Evolutionary conservation across 306 rosid species (phyloP), one percentile per base, ranked within the genome.

Genomic region (Acmispon strigosus): DNA sequence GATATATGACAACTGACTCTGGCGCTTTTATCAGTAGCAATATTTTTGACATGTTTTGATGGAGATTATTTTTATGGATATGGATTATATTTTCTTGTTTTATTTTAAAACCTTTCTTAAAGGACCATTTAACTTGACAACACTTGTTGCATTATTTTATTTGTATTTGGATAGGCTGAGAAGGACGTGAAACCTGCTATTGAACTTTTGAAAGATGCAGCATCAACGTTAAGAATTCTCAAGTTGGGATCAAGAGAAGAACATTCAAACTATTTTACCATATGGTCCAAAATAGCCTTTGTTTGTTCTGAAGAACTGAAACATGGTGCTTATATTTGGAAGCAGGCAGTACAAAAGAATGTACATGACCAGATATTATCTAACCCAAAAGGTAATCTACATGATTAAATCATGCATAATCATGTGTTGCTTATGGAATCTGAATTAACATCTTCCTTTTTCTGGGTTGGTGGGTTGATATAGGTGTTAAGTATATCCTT

Each of bases 281-380:
- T 62, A 24, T 93, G 98, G 98, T 86, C 83, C 74, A 63, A 80
- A 81, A 78, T 93, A 39, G 82, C 81, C 45, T 69, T 68, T 29
- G 72, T 67, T 63, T 93, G 98, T 78, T 79, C 82, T 70, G 83
- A 88, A 83, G 97, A 93, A 76, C 82, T 93, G 75, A 89, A 80
- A 80, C 90, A 93, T 0, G 96, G 98, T 61, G 85, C 87, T 79
- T 61, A 59, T 70, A 83, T 90, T 76, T 90, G 98, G 98, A 90
- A 59, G 84, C 84, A 93, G 65, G 81, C 88, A 4, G 52, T 78
- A 2, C 83, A 80, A 61, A 81, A 78, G 55, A 85, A 86, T 56
- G 80, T 84, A 41, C 88, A 62, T 14, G 72, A 50, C 82, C 83
- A 76, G 66, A 78, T 93, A 16, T 72, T 90, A 80, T 85, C 87